Conservation (phyloP, 495 filamentous ascomycete genomes). For the Xylaria bambusicola region DNA sequence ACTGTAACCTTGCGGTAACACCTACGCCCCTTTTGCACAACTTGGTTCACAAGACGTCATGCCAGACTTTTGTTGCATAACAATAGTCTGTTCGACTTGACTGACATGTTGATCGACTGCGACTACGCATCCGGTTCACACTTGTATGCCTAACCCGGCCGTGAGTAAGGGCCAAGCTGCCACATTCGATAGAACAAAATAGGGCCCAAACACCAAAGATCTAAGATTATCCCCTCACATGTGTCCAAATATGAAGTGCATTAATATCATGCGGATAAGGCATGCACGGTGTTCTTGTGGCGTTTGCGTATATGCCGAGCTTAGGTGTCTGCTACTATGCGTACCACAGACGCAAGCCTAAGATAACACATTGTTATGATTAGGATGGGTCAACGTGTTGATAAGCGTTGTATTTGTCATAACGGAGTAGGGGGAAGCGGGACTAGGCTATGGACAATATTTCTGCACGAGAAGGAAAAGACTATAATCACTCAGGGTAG, state of each 20-base stretch:
- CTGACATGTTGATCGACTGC: slow-evolving; percentile 3
- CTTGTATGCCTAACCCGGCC: too few species aligned
- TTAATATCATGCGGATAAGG: neutral
- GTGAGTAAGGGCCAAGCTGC: neutral
- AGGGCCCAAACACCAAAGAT: too few species aligned
- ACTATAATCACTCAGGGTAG: too few species aligned
- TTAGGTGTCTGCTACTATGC: neutral
- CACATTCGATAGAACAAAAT: too few species aligned
- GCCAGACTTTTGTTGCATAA: neutral
- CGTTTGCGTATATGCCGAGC: neutral
- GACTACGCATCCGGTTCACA: too few species aligned
- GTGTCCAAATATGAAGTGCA: neutral
- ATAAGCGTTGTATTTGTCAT: neutral
- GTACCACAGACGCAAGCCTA: neutral
- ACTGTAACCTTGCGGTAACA: neutral
- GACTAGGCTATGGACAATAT: neutral
- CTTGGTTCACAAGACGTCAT: neutral
- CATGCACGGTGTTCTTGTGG: neutral
- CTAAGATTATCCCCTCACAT: neutral
- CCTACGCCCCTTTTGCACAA: neutral
- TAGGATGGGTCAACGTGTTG: too few species aligned
- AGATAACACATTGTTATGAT: neutral
- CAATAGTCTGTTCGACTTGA: neutral
- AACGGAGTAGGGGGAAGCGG: neutral
- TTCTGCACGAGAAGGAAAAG: neutral